Evolutionary conservation across 129 eudicot species (phyloP).

Genomic region (Smallanthus sonchifolius): DNA sequence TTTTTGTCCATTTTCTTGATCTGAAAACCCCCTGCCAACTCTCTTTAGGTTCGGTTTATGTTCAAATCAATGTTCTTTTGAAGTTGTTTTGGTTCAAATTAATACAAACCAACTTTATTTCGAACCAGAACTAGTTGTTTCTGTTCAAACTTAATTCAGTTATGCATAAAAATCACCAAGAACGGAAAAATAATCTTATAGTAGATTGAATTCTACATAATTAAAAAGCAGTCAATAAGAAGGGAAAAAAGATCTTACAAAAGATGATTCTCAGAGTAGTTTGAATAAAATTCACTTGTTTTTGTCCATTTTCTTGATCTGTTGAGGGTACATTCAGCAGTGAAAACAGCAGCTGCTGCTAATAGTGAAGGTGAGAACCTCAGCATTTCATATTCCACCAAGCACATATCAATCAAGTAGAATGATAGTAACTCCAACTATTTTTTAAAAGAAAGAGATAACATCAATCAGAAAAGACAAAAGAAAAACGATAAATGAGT

Average conservation of each 20-base stretch:
- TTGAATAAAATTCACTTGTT: conserved; percentile 55
- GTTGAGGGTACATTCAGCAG: conserved; percentile 63
- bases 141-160: background rate
- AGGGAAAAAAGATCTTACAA: conserved; percentile 34
- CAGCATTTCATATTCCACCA: conserved; percentile 72
- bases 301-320: conserved; percentile 60
- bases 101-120: background rate
- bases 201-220: too few relatives aligned
- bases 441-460: background rate
- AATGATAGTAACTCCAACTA: conserved; percentile 74
- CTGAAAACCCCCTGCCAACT: too few relatives aligned
- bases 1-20: conserved; percentile 59
- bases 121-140: background rate
- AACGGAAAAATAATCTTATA: too few relatives aligned
- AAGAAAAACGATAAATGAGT: background rate
- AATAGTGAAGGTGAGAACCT: conserved; percentile 74
- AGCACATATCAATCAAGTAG: conserved; percentile 71
- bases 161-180: background rate
- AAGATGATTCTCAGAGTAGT: conserved; percentile 54
- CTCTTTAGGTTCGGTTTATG: too few relatives aligned
- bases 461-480: background rate
- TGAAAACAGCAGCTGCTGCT: conserved; percentile 87
- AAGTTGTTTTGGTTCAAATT: too few relatives aligned
- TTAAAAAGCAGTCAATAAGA: background rate
- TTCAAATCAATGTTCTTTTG: too few relatives aligned